Evolutionary conservation across 768 basidiomycete species (phyloP).

Genomic region (Boletus tomentosulus): DNA sequence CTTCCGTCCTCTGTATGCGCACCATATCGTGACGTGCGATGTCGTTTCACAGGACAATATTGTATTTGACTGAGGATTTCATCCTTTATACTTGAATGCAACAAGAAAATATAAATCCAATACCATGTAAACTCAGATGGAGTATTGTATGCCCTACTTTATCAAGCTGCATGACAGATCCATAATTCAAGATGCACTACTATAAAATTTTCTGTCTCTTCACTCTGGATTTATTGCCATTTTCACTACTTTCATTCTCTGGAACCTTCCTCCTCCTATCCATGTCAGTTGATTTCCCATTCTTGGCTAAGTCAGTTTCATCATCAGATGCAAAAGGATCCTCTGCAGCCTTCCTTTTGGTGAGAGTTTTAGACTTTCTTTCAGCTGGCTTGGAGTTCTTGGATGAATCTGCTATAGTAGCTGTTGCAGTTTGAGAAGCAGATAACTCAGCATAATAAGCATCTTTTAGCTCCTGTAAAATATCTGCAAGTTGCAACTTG

Average conservation of each 20-base stretch:
- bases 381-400: slow-evolving; percentile 16
- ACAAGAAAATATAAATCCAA: too few species aligned
- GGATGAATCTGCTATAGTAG: slow-evolving; percentile 17
- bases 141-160: too few species aligned
- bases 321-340: slow-evolving; percentile 60
- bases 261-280: slow-evolving; percentile 10
- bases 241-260: slow-evolving; percentile 29
- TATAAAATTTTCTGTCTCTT: slow-evolving; percentile 34
- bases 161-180: too few species aligned
- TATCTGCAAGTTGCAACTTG: background rate
- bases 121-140: too few species aligned
- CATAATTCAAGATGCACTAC: too few species aligned
- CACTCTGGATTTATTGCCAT: slow-evolving; percentile 29
- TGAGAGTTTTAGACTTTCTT: slow-evolving; percentile 39
- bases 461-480: slow-evolving; percentile 54
- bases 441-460: slow-evolving; percentile 50
- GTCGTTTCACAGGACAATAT: too few species aligned
- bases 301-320: slow-evolving; percentile 17
- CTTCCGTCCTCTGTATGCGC: too few species aligned
- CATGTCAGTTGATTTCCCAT: slow-evolving; percentile 12
- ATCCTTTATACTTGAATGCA: too few species aligned
- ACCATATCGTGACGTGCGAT: too few species aligned
- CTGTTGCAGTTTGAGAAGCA: slow-evolving; percentile 25
- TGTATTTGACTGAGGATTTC: too few species aligned
- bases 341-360: slow-evolving; percentile 40